phyloP scores from a whole-genome alignment of 2,329 filamentous ascomycete genomes.

The Cordyceps cateniannulata region DNA sequence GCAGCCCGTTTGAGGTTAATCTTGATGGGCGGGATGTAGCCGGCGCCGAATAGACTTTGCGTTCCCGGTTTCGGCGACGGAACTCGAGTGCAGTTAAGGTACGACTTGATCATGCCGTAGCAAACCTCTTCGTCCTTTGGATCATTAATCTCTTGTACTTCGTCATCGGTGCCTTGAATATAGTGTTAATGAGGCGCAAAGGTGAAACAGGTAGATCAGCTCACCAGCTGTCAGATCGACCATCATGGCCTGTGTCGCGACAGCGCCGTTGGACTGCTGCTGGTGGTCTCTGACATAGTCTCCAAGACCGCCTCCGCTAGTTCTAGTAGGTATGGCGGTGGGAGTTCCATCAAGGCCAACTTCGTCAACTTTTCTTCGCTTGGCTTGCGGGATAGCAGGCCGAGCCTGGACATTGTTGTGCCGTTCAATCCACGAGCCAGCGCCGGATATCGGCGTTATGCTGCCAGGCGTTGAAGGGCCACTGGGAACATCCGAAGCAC shows the following conservation, averaged over 20 bases:
- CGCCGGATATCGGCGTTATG: constrained; percentile 29
- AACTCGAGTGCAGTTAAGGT: constrained; percentile 59
- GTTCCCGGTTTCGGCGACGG: constrained; percentile 62
- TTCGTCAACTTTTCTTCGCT: constrained; percentile 56
- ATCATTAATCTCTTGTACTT: constrained; percentile 51
- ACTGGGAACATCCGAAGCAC: constrained; percentile 27
- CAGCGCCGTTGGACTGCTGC: constrained; percentile 32
- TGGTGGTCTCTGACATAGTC: constrained; percentile 59
- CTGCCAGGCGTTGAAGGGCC: constrained; percentile 27
- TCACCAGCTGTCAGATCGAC: constrained; percentile 54
- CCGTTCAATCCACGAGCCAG: constrained; percentile 62
- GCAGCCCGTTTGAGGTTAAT: constrained; percentile 58
- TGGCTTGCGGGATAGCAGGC: constrained; percentile 48
- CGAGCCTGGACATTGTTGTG: constrained; percentile 71
- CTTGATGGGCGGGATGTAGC: constrained; percentile 68
- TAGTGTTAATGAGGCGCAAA: constrained; percentile 7
- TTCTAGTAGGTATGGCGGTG: constrained; percentile 22
- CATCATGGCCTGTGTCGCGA: constrained; percentile 32
- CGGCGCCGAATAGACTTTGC: constrained; percentile 49
- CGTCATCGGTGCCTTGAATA: constrained; percentile 42
- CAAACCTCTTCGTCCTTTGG: constrained; percentile 67
- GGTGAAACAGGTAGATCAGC: constrained; percentile 20
- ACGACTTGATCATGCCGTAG: constrained; percentile 69
- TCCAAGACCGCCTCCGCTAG: constrained; percentile 53
- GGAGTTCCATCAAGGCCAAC: constrained; percentile 36